phyloP scores from a whole-genome alignment of 2,329 filamentous ascomycete genomes.

The Fusarium sambucinum region DNA sequence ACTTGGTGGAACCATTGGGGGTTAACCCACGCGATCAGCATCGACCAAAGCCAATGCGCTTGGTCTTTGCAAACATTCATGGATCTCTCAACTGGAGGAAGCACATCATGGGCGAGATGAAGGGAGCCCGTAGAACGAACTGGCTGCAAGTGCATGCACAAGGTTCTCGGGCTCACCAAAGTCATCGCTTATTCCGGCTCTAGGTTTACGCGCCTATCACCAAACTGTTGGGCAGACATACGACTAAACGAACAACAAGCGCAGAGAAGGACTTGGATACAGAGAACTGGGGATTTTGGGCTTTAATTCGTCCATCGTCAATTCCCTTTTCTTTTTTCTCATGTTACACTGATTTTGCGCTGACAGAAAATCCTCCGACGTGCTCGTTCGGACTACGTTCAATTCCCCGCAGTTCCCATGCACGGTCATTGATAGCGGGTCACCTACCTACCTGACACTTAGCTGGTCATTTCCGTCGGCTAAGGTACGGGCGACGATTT shows the following conservation, averaged over 20 bases:
- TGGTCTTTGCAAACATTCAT: slow-evolving; percentile 31
- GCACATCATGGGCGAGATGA: slow-evolving; percentile 16
- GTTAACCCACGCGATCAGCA: slow-evolving; percentile 40
- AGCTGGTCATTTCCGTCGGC: slow-evolving; percentile 49
- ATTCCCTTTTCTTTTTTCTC: background rate
- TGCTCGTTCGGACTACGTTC: slow-evolving; percentile 12
- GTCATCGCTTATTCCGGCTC: slow-evolving; percentile 20
- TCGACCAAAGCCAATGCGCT: slow-evolving; percentile 31
- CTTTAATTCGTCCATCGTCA: background rate
- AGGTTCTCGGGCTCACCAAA: slow-evolving; percentile 22
- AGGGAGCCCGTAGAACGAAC: slow-evolving; percentile 21
- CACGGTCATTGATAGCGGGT: slow-evolving; percentile 42
- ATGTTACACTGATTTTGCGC: slow-evolving; percentile 18
- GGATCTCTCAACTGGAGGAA: slow-evolving; percentile 16
- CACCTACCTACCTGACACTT: slow-evolving; percentile 12
- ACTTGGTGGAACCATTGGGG: slow-evolving; percentile 42
- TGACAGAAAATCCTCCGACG: slow-evolving; percentile 13
- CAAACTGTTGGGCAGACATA: slow-evolving; percentile 1
- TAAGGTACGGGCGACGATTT: slow-evolving; percentile 54
- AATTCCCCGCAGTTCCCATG: slow-evolving; percentile 36
- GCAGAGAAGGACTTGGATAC: slow-evolving; percentile 1
- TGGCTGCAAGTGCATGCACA: slow-evolving; percentile 48
- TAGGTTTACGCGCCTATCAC: slow-evolving; percentile 18
- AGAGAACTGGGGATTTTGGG: background rate
- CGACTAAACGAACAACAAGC: slow-evolving; percentile 6